Evolutionary conservation across 129 eudicot species (phyloP).

Genomic region (Flaveria bidentis): DNA sequence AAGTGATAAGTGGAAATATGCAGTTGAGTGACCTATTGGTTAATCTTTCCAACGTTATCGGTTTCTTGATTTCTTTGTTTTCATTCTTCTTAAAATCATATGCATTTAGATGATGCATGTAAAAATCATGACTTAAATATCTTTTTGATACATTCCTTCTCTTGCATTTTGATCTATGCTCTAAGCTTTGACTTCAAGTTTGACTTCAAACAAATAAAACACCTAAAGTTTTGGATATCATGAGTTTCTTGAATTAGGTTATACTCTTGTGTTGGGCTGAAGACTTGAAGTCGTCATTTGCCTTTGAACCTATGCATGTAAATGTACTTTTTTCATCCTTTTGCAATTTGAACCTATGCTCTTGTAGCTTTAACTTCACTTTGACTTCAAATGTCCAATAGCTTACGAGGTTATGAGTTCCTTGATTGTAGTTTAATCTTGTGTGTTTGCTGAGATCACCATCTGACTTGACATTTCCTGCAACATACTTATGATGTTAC

Average conservation of each 20-base stretch:
- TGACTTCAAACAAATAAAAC: neutral
- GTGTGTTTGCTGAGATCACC: neutral
- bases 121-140: neutral
- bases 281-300: constrained; percentile 10
- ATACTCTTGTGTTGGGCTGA: neutral
- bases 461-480: neutral
- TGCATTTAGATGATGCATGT: neutral
- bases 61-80: neutral
- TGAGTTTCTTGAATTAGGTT: constrained; percentile 21
- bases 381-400: neutral
- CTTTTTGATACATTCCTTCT: neutral
- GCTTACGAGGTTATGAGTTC: constrained; percentile 10
- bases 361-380: neutral
- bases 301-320: constrained; percentile 15
- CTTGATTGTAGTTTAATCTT: neutral
- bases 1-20: too few relatives aligned
- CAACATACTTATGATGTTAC: neutral
- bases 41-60: neutral
- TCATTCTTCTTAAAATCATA: neutral
- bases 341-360: constrained; percentile 18
- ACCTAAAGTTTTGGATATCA: neutral
- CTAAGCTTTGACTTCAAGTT: neutral
- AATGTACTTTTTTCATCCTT: neutral
- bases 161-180: neutral
- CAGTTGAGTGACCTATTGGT: too few relatives aligned